phyloP scores from a whole-genome alignment of 768 basidiomycete species.

The Amanita brunnescens region DNA sequence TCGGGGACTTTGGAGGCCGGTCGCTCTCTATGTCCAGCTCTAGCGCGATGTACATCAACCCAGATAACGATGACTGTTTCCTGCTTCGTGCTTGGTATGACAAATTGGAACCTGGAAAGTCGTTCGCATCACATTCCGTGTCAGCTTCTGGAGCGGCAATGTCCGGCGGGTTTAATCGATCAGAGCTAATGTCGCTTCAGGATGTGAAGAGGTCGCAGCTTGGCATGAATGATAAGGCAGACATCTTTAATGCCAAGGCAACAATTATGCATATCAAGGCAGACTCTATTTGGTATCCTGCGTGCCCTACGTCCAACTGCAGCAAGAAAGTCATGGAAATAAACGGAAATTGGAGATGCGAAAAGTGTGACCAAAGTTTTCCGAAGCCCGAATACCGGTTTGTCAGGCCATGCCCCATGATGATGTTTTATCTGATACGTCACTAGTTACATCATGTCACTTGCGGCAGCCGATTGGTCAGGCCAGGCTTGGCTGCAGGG shows the following conservation, averaged over 20 bases:
- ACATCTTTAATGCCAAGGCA: conserved; percentile 73
- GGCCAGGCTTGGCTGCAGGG: conserved; percentile 89
- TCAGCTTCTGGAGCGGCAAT: conserved; percentile 29
- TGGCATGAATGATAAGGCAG: conserved; percentile 67
- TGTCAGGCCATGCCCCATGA: conserved; percentile 15
- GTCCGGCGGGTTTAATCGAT: conserved; percentile 48
- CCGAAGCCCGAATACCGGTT: conserved; percentile 75
- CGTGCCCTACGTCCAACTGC: conserved; percentile 73
- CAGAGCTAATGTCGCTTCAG: conserved; percentile 61
- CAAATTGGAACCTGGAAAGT: conserved; percentile 45
- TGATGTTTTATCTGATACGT: conserved; percentile 1
- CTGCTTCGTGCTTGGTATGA: conserved; percentile 90
- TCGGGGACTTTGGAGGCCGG: conserved; percentile 86
- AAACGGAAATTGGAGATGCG: conserved; percentile 78
- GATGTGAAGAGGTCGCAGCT: conserved; percentile 75
- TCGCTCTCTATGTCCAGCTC: conserved; percentile 78
- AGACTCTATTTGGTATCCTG: conserved; percentile 81
- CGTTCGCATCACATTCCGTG: conserved; percentile 68
- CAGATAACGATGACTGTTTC: conserved; percentile 89
- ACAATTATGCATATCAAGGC: conserved; percentile 83
- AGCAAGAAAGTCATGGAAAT: conserved; percentile 82
- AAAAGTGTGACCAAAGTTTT: conserved; percentile 77
- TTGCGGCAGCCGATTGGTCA: conserved; percentile 87
- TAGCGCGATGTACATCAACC: conserved; percentile 77
- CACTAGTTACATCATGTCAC: conserved; percentile 65